A percentile compares a stretch with the other conserved stretches of the same genome.
These are phyloP conservation scores for Ophiostoma piceae DNA, from an alignment of 2,329 filamentous ascomycete genomes.

Conservation along the genomic window DNA sequence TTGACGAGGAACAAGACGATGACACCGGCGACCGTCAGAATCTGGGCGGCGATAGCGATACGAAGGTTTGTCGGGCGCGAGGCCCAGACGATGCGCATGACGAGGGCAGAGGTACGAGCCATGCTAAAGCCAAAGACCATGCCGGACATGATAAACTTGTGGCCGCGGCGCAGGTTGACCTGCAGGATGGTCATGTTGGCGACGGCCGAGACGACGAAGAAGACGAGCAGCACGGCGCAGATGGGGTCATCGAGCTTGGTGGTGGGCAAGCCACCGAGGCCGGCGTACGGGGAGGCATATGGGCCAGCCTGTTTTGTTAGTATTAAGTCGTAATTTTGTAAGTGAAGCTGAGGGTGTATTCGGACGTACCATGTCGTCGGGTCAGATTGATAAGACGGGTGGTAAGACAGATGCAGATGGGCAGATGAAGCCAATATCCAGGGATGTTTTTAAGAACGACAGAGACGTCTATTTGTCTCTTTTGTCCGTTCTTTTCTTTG, in stretches of 20 bases:
- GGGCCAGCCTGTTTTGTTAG: slow-evolving; percentile 30
- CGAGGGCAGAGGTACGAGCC: slow-evolving; percentile 48
- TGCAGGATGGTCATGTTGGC: slow-evolving; percentile 56
- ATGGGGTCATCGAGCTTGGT: slow-evolving; percentile 58
- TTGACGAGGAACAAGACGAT: slow-evolving; percentile 73
- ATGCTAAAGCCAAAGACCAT: slow-evolving; percentile 56
- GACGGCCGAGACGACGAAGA: slow-evolving; percentile 51
- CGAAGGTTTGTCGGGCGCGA: slow-evolving; percentile 37
- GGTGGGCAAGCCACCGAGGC: slow-evolving; percentile 54
- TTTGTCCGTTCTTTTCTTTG: neutral
- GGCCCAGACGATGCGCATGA: slow-evolving; percentile 51
- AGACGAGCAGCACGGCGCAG: slow-evolving; percentile 54
- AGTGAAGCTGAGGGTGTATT: neutral
- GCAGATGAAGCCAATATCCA: neutral
- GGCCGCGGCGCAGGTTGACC: slow-evolving; percentile 45
- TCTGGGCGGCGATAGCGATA: slow-evolving; percentile 54
- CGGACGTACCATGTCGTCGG: slow-evolving; percentile 11
- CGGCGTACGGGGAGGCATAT: slow-evolving; percentile 42
- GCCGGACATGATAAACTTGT: slow-evolving; percentile 57
- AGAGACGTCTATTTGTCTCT: neutral
- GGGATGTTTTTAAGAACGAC: neutral
- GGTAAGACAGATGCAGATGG: neutral
- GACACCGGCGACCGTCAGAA: slow-evolving; percentile 70
- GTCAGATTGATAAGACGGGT: neutral
- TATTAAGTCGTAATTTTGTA: neutral